Evolutionary conservation across 331 rosid species (phyloP).

Genomic region (Acacia pycnantha): DNA sequence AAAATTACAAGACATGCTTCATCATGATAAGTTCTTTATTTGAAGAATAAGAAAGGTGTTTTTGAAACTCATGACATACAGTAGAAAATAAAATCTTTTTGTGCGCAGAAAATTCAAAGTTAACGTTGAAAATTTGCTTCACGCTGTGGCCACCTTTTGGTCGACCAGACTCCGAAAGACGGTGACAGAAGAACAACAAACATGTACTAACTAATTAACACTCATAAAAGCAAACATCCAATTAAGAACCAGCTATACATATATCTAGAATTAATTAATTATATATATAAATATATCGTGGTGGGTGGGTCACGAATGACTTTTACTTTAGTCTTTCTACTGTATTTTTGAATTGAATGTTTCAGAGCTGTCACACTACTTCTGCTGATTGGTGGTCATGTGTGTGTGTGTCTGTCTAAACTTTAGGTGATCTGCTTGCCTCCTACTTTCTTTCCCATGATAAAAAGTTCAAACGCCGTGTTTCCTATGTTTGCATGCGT

Average conservation of each 20-base stretch:
- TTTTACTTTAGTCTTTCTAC: background rate
- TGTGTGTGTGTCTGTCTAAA: no score
- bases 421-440: no score
- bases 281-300: background rate
- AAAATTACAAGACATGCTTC: background rate
- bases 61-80: background rate
- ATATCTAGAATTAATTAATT: conserved; percentile 18
- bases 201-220: background rate
- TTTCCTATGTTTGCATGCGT: no score
- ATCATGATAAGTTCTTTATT: background rate
- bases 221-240: conserved; percentile 11
- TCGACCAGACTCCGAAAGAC: conserved; percentile 31
- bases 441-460: no score
- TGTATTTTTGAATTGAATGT: no score
- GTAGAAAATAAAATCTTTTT: background rate
- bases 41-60: background rate
- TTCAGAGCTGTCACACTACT: no score
- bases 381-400: no score
- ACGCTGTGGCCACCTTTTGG: conserved; percentile 31
- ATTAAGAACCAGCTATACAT: conserved; percentile 14
- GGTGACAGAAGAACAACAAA: conserved; percentile 20
- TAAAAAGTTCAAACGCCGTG: no score
- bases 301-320: conserved; percentile 32
- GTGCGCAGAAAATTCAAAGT: conserved; percentile 25
- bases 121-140: conserved; percentile 26